Conservation (phyloP, 495 filamentous ascomycete genomes). For the Talaromyces ruber region DNA sequence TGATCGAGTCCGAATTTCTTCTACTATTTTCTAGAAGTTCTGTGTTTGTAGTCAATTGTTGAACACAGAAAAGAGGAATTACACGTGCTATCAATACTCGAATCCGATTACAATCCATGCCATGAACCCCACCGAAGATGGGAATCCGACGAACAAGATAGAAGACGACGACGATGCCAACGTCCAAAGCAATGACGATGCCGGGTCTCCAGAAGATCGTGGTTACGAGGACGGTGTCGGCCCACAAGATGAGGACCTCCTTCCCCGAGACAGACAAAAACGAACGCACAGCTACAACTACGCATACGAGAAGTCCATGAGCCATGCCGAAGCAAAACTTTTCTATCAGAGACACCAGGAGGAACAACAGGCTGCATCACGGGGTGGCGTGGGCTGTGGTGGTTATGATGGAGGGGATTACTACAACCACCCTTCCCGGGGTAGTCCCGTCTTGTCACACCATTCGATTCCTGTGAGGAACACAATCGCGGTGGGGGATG, state of each 20-base stretch:
- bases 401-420: not conserved
- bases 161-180: constrained; percentile 11
- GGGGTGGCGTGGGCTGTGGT: not conserved
- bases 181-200: constrained; percentile 8
- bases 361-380: constrained; percentile 16
- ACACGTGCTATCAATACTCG: not conserved
- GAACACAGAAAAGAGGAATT: not conserved
- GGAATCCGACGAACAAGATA: constrained; percentile 8
- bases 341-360: constrained; percentile 88
- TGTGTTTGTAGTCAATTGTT: not conserved
- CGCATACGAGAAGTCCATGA: constrained; percentile 83
- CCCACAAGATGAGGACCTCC: constrained; percentile 40
- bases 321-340: constrained; percentile 83
- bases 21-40: not conserved
- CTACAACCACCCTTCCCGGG: constrained; percentile 14
- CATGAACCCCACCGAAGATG: constrained; percentile 2
- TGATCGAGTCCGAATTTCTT: not conserved
- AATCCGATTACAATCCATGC: not conserved
- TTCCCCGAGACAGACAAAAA: constrained; percentile 65
- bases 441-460: constrained; percentile 13
- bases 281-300: constrained; percentile 81
- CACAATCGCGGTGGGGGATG: not conserved
- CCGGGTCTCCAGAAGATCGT: constrained; percentile 12
- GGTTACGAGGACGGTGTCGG: not conserved
- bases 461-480: constrained; percentile 7